Evolutionary conservation across 805 yeast genomes (phyloP).

Genomic region (Ogataea glucozyma): DNA sequence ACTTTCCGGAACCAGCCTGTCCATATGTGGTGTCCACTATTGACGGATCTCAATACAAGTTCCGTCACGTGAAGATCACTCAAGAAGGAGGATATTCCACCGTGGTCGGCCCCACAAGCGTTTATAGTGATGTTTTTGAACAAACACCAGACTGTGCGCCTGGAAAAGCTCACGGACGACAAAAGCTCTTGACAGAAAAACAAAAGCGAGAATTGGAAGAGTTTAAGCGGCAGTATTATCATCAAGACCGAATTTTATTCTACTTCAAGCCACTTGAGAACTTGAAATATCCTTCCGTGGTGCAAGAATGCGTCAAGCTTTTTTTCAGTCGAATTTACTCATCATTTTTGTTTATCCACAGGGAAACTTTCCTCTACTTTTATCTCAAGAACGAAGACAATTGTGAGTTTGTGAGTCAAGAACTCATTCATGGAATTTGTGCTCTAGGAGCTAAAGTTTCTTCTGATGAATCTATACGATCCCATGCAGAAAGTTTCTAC

Average conservation of each 20-base stretch:
- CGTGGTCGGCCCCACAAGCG: constrained; percentile 17
- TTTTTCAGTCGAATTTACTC: constrained; percentile 63
- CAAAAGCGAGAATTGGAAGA: constrained; percentile 12
- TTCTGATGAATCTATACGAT: constrained; percentile 42
- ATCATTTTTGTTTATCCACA: constrained; percentile 55
- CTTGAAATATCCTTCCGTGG: constrained; percentile 8
- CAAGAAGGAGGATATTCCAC: constrained; percentile 13
- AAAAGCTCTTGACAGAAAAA: constrained; percentile 1
- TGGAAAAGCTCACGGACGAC: not conserved
- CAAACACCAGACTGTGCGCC: not conserved
- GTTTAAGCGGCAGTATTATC: constrained; percentile 12
- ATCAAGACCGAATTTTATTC: constrained; percentile 9
- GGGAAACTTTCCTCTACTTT: constrained; percentile 61
- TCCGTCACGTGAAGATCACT: constrained; percentile 10
- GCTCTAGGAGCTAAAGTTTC: constrained; percentile 57
- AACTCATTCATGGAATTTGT: constrained; percentile 54
- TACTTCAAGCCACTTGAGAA: constrained; percentile 10
- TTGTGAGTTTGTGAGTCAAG: constrained; percentile 53
- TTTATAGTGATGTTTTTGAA: constrained; percentile 13
- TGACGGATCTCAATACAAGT: constrained; percentile 3
- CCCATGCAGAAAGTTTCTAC: constrained; percentile 46
- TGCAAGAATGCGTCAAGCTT: constrained; percentile 10
- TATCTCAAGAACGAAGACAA: constrained; percentile 54
- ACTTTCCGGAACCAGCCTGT: not conserved
- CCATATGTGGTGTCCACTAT: no score